A percentile compares a stretch with the other conserved stretches of the same genome.
Evolutionary conservation across 345 rosid species (phyloP).

Genomic region (Zanthoxylum bungeanum): DNA sequence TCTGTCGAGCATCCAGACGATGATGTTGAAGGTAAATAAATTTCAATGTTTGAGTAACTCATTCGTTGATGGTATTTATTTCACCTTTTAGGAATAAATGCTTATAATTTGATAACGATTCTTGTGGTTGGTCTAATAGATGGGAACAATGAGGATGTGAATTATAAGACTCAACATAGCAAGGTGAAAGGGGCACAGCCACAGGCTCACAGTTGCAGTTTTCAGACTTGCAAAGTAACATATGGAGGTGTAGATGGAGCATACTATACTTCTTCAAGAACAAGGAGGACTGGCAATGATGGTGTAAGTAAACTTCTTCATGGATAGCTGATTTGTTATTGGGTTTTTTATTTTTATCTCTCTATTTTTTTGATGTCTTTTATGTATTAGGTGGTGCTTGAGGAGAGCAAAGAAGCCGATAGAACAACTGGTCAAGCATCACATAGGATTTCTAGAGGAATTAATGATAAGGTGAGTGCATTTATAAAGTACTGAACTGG

Average conservation of each 20-base stretch:
- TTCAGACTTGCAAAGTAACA: conserved; percentile 54
- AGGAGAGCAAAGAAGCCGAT: conserved; percentile 89
- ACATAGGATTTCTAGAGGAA: conserved; percentile 78
- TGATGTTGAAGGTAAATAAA: conserved; percentile 43
- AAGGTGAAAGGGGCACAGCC: conserved; percentile 28
- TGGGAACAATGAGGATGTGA: conserved; percentile 31
- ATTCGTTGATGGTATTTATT: neutral
- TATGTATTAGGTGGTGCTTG: conserved; percentile 50
- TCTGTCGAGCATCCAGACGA: conserved; percentile 75
- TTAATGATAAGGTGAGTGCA: conserved; percentile 61
- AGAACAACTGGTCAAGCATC: conserved; percentile 67
- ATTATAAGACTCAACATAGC: conserved; percentile 20
- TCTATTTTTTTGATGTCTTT: neutral
- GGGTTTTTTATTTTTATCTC: neutral
- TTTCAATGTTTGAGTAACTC: neutral
- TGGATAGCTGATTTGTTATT: neutral
- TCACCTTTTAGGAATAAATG: neutral
- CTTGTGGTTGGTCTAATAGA: conserved; percentile 28
- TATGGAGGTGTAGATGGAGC: conserved; percentile 86
- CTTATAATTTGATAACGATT: conserved; percentile 9
- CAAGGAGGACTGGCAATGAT: conserved; percentile 56
- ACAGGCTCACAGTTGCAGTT: conserved; percentile 33
- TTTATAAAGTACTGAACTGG: neutral
- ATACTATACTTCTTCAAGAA: conserved; percentile 62
- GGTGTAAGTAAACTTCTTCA: conserved; percentile 53